Base-by-base conservation (phyloP, 2,329 filamentous ascomycete species). In the Trichoderma sp. region DNA sequence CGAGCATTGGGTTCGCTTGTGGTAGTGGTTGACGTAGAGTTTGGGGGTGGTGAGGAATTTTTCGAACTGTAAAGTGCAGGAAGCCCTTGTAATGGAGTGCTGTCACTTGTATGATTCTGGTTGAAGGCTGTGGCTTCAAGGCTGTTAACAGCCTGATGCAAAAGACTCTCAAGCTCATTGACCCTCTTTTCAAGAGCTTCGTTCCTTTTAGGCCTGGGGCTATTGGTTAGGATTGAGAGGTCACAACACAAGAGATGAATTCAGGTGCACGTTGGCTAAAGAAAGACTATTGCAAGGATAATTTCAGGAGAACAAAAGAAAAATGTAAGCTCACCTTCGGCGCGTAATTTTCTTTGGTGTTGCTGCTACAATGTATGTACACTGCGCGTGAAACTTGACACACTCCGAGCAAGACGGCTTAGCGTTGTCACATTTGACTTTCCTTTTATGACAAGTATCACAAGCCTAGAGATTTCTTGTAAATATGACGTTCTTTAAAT, bases 361-460 rank as follows among this genome's bases (percentile, higher is more conserved):
- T 12, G 64, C 43, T 13, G 64, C 64, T 4, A 30, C 20, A 12
- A 67, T 20, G 20, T 67, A 67, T n/a, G 64, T 67, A 17, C 64
- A 67, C 15, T 67, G 47, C 11, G 13, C 15, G 7, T 17, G 20
- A 50, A 67, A 67, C 20, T 39, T 67, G 13, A 67, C 20, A 15
- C 64, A 67, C 47, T 57, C 64, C 1, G 47, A 67, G 30, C 64
- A 67, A 2, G 64, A 50, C 6, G 64, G 64, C 32, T 39, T 50
- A 7, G 6, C 50, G n/a, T 36, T 67, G 20, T 67, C 64, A 43
- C 64, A 67, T 28, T 67, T 67, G 64, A 67, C 64, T 55, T 67
- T 67, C 55, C 64, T 28, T 55, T 30, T 67, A 11, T 67, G 64
- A 17, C 64, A 67, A n/a, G 8, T n/a, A 28, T 67, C 64, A 17